Evolutionary conservation across 1,139 yeast species (phyloP).

Genomic region (Lodderomyces oxycetoniae): DNA sequence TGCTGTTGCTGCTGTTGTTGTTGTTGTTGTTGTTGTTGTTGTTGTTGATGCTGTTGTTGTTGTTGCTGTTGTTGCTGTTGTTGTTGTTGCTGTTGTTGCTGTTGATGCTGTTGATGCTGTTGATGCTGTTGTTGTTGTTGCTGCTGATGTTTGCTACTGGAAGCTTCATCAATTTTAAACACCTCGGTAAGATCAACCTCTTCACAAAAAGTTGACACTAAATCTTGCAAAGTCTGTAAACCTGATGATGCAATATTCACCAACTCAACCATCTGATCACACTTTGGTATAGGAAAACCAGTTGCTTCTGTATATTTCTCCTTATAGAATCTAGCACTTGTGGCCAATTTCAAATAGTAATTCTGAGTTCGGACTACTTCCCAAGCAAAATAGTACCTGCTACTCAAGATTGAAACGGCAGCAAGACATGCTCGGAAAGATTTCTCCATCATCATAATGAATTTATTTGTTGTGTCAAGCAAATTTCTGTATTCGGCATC

Average conservation of each 20-base stretch:
- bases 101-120: not conserved
- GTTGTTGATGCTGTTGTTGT: not conserved
- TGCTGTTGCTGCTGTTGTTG: not conserved
- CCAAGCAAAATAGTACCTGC: constrained; percentile 49
- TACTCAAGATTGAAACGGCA: constrained; percentile 30
- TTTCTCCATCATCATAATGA: constrained; percentile 27
- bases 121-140: not conserved
- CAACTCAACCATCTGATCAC: constrained; percentile 24
- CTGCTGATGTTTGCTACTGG: not conserved
- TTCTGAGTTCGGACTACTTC: constrained; percentile 39
- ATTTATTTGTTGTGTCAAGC: constrained; percentile 20
- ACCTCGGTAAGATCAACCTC: constrained; percentile 10
- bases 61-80: not conserved
- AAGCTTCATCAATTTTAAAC: constrained; percentile 6
- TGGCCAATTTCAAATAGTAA: constrained; percentile 24
- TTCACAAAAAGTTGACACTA: constrained; percentile 10
- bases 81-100: not conserved
- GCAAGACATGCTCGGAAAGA: constrained; percentile 30
- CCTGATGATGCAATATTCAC: constrained; percentile 7
- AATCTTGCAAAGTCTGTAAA: constrained; percentile 7
- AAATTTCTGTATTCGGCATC: constrained; percentile 16
- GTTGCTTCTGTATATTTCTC: constrained; percentile 15
- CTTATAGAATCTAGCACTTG: constrained; percentile 27
- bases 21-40: not conserved
- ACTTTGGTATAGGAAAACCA: constrained; percentile 11